Percentiles rank a stretch among this genome's conserved stretches.
phyloP scores from a whole-genome alignment of 23 red algal genomes.

The Cyanidioschyzon merolae region DNA sequence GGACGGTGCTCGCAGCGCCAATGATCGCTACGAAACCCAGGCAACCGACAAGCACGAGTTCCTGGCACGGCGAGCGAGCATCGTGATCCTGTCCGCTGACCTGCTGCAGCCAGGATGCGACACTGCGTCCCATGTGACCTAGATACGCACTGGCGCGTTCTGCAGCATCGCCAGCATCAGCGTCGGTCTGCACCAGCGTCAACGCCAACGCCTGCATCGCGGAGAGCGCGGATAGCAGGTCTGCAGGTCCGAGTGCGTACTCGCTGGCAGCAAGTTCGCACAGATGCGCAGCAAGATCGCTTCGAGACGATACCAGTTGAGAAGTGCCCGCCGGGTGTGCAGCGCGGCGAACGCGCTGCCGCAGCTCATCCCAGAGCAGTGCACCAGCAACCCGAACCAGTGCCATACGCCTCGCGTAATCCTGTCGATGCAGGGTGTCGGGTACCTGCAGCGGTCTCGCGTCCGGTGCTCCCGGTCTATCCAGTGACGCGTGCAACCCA shows the following conservation, averaged over 20 bases:
- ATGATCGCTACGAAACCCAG: not conserved
- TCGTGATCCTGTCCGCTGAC: not conserved
- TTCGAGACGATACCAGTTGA: not conserved
- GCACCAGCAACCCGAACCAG: no score
- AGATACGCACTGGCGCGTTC: not conserved
- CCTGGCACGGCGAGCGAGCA: not conserved
- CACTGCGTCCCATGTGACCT: not conserved
- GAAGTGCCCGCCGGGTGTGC: no score
- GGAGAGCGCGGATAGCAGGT: not conserved
- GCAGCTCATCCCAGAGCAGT: no score
- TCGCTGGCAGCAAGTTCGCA: not conserved
- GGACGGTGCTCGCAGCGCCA: not conserved
- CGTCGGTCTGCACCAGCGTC: not conserved
- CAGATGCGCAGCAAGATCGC: not conserved
- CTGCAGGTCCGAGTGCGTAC: not conserved
- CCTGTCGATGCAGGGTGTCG: no score
- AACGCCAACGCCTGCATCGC: not conserved
- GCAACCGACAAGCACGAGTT: not conserved
- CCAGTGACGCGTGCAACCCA: not conserved
- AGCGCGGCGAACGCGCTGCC: no score
- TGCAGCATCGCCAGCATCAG: not conserved
- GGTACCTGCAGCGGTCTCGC: not conserved
- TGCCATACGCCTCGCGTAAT: no score
- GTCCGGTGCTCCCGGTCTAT: not conserved
- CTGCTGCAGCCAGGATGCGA: not conserved